Evolutionary conservation across 108 stramenopile species (phyloP).

Genomic region (Aurantiochytrium sp.): DNA sequence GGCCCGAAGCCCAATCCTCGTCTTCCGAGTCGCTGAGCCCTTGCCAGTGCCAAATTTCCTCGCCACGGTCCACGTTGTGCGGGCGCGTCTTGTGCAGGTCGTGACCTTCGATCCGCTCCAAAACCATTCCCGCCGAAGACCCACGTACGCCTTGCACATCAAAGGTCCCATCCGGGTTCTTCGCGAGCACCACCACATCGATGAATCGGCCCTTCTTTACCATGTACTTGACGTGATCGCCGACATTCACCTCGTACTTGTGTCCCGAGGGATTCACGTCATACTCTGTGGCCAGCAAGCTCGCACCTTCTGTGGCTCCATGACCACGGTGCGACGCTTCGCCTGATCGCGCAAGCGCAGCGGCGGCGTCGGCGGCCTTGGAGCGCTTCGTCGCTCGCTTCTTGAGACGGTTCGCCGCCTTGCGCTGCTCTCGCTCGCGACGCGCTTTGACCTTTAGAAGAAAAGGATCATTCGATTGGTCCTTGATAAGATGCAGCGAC

Average conservation of each 20-base stretch:
- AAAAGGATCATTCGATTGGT: not conserved
- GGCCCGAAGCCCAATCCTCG: constrained; percentile 11
- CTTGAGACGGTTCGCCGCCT: not conserved
- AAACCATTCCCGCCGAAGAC: not conserved
- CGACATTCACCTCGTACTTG: not conserved
- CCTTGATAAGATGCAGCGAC: constrained; percentile 15
- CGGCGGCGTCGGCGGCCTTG: not conserved
- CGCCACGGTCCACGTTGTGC: not conserved
- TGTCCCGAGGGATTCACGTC: not conserved
- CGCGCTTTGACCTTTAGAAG: not conserved
- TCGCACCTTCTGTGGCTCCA: not conserved
- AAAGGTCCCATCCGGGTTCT: constrained; percentile 15
- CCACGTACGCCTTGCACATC: constrained; percentile 14
- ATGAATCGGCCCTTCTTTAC: not conserved
- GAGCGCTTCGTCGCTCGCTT: not conserved
- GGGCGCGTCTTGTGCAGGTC: not conserved
- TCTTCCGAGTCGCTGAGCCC: constrained; percentile 26
- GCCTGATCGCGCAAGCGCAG: not conserved
- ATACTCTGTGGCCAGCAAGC: not conserved
- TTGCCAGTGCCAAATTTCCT: constrained; percentile 32
- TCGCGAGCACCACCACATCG: constrained; percentile 8
- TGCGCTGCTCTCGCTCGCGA: not conserved
- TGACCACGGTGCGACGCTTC: not conserved
- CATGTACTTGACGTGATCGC: not conserved
- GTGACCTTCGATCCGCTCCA: constrained; percentile 5